A percentile compares a stretch with the other conserved stretches of the same genome.
Evolutionary conservation across 495 filamentous ascomycete species (phyloP).

Genomic region (Talaromyces liani): DNA sequence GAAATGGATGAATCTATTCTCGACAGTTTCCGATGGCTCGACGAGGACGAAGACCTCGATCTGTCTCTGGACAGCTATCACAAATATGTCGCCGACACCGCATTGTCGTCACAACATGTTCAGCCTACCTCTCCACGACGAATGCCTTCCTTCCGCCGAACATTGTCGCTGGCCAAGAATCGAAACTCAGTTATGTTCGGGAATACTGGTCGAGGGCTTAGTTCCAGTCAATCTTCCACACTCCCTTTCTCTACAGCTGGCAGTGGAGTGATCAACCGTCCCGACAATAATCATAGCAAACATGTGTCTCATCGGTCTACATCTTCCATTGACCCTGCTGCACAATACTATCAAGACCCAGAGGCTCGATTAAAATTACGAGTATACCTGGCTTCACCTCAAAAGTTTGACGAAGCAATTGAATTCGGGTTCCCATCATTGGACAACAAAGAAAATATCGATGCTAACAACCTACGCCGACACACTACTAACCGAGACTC

Average conservation of each 20-base stretch:
- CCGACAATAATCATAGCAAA: slow-evolving; percentile 19
- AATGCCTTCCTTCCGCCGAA: slow-evolving; percentile 40
- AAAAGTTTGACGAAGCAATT: slow-evolving; percentile 92
- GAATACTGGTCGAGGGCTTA: slow-evolving; percentile 6
- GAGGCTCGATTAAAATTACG: slow-evolving; percentile 81
- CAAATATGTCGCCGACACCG: slow-evolving; percentile 28
- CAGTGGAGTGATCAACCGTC: background rate
- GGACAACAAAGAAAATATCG: slow-evolving; percentile 28
- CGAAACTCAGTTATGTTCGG: slow-evolving; percentile 15
- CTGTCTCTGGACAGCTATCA: slow-evolving; percentile 54
- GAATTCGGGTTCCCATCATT: slow-evolving; percentile 83
- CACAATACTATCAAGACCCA: slow-evolving; percentile 83
- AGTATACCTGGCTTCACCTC: slow-evolving; percentile 81
- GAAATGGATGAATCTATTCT: slow-evolving; percentile 49
- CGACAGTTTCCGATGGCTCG: slow-evolving; percentile 72
- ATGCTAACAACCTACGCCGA: background rate
- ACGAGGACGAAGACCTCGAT: slow-evolving; percentile 70
- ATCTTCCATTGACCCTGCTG: slow-evolving; percentile 59
- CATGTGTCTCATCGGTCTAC: slow-evolving; percentile 34
- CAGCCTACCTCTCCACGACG: slow-evolving; percentile 14
- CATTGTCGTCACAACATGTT: slow-evolving; percentile 2
- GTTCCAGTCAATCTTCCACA: slow-evolving; percentile 15
- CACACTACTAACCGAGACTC: background rate
- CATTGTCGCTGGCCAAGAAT: slow-evolving; percentile 32
- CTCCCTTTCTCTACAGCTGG: slow-evolving; percentile 10